Base-by-base conservation (phyloP, 2,329 filamentous ascomycete genomes). In the Chrysoporthe austroafricana region DNA sequence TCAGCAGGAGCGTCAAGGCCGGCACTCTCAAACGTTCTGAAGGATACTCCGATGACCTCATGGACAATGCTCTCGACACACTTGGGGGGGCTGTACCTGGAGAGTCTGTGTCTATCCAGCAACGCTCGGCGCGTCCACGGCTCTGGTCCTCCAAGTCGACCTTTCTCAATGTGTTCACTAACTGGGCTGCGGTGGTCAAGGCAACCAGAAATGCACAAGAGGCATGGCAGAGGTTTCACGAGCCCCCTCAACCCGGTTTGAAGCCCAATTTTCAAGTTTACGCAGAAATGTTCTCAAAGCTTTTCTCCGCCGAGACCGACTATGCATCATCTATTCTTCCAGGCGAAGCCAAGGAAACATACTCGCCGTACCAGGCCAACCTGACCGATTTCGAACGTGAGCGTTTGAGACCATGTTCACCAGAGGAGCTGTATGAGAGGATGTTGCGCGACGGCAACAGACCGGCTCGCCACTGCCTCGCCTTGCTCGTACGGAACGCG, bases 311-410 rank as follows among this genome's bases (percentile, higher is more conserved):
- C 3, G 71, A 73, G 4, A 72, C 76, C 34, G 72, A 75, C 57
- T 52, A 73, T 66, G 36, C 60, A 2, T 63, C 69, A 0, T 56
- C 59, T 6, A 68, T 82, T 16, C 74, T 86, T 1, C 87, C 90
- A 6, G 91, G 91, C 14, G 90, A 92, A 72, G 80, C 80, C 50
- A 82, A 78, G 69, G 87, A 90, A 73, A 79, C 84, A 9, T 78
- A 84, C 14, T 81, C 86, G 0, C 82, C 87, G 26, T 79, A 88
- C 26, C 83, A 86, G 66, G 79, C 80, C 76, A 91, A 83, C 76
- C 84, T 83, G 73, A 91, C 83, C 68, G 84, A 89, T n/a, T 86
- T 89, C 65, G 90, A 91, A 67, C 87, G 86, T 71, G 84, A 87
- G 50, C 83, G 87, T n/a, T 79, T 88, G 56, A 79, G 82, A 16